Conservation (phyloP, 805 yeast species). For the Cyberlindnera euphorbiiphila region DNA sequence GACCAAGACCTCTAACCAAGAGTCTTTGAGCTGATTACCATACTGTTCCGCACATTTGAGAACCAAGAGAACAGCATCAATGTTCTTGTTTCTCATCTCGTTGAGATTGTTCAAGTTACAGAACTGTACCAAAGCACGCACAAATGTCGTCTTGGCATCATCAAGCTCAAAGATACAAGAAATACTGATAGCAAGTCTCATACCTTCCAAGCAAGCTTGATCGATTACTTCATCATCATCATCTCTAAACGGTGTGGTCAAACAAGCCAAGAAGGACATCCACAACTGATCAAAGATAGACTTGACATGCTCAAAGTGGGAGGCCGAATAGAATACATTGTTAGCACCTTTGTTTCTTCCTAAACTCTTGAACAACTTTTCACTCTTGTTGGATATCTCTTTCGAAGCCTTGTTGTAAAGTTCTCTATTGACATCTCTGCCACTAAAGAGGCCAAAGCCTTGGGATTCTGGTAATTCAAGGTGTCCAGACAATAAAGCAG, state of each 20-base stretch:
- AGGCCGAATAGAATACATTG: conserved; percentile 71
- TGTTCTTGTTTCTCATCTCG: conserved; percentile 74
- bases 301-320: conserved; percentile 83
- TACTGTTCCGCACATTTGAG: conserved; percentile 74
- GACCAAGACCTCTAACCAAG: conserved; percentile 83
- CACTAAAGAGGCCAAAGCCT: conserved; percentile 58
- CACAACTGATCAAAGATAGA: conserved; percentile 92
- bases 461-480: conserved; percentile 33
- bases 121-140: conserved; percentile 86
- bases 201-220: conserved; percentile 75
- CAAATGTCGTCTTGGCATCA: conserved; percentile 82
- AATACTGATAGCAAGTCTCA: conserved; percentile 75
- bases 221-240: conserved; percentile 72
- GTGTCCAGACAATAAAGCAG: conserved; percentile 75
- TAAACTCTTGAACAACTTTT: conserved; percentile 67
- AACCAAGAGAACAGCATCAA: conserved; percentile 72
- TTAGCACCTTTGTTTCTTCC: conserved; percentile 43
- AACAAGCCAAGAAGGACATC: conserved; percentile 95
- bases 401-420: conserved; percentile 90
- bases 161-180: conserved; percentile 80
- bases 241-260: conserved; percentile 91
- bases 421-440: conserved; percentile 69
- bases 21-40: conserved; percentile 65
- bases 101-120: conserved; percentile 74
- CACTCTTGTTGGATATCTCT: conserved; percentile 88